Evolutionary conservation across 2,329 filamentous ascomycete genomes (phyloP).

Genomic region (Talaromyces albobiverticillius): DNA sequence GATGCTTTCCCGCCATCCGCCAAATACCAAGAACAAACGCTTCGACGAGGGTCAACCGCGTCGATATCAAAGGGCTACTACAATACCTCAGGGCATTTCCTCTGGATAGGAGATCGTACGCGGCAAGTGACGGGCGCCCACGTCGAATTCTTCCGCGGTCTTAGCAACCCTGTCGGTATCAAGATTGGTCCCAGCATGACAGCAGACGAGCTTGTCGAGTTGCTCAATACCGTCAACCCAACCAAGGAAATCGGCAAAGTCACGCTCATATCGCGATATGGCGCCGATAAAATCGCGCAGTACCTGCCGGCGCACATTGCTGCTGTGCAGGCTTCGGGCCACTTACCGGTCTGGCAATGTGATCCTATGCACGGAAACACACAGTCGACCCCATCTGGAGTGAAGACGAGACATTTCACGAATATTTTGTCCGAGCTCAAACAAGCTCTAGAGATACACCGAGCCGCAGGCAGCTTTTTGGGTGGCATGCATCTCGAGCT

Average conservation of each 20-base stretch:
- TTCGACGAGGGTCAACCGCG: constrained; percentile 24
- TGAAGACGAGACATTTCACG: constrained; percentile 90
- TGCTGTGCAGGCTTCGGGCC: constrained; percentile 76
- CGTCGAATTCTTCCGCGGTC: constrained; percentile 94
- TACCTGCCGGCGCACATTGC: constrained; percentile 83
- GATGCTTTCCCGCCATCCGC: constrained; percentile 32
- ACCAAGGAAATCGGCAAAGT: constrained; percentile 81
- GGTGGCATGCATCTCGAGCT: constrained; percentile 94
- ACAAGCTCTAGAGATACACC: constrained; percentile 80
- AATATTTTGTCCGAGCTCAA: constrained; percentile 86
- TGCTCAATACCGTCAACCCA: constrained; percentile 86
- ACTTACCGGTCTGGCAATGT: constrained; percentile 90
- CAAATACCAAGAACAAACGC: constrained; percentile 21
- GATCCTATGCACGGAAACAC: constrained; percentile 96
- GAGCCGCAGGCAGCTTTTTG: constrained; percentile 76
- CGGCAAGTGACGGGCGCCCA: constrained; percentile 90
- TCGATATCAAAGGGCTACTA: constrained; percentile 66
- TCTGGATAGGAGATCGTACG: constrained; percentile 98
- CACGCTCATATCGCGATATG: constrained; percentile 94
- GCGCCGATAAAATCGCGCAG: constrained; percentile 69
- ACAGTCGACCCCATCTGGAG: constrained; percentile 64
- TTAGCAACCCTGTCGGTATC: constrained; percentile 93
- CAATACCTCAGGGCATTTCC: constrained; percentile 91
- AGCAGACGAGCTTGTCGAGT: constrained; percentile 67
- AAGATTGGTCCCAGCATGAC: constrained; percentile 91